Percentiles rank a stretch among this genome's conserved stretches.
phyloP scores from a whole-genome alignment of 129 eudicot genomes.

The Smallanthus sonchifolius region DNA sequence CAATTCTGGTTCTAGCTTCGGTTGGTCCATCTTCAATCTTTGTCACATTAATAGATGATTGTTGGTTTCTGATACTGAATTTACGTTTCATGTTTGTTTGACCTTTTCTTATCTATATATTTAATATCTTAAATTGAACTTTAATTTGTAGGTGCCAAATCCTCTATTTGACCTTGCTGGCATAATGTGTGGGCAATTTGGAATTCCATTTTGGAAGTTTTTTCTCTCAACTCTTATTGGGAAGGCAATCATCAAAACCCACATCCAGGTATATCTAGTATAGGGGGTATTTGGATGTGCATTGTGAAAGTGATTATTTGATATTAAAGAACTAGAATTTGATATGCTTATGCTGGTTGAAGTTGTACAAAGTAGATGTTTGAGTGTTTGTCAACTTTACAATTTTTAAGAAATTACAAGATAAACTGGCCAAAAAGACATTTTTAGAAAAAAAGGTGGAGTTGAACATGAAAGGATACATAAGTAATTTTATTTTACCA shows the following conservation, averaged over 20 bases:
- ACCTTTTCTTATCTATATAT: not conserved
- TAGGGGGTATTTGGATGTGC: not conserved
- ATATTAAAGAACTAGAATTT: not conserved
- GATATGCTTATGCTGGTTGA: not conserved
- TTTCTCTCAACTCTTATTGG: conserved; percentile 90
- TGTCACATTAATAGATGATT: not conserved
- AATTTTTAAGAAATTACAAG: not conserved
- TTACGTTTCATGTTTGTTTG: conserved; percentile 1
- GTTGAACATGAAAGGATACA: not conserved
- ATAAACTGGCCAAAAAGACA: not conserved
- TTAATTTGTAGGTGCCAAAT: conserved; percentile 77
- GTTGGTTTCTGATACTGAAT: not conserved
- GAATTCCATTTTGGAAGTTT: conserved; percentile 94
- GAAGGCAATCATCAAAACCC: conserved; percentile 90
- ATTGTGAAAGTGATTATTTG: not conserved
- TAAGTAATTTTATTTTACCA: too few species aligned
- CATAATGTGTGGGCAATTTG: conserved; percentile 99
- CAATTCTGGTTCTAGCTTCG: conserved; percentile 93
- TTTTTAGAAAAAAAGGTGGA: not conserved
- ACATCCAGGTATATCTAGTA: conserved; percentile 65
- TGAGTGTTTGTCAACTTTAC: not conserved
- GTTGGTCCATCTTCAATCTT: conserved; percentile 35
- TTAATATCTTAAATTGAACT: not conserved
- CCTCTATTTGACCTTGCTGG: conserved; percentile 99
- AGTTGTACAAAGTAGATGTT: not conserved